Percentiles rank a stretch among this genome's conserved stretches.
Conservation (phyloP, 1,284 basidiomycete species). For the Stygiomarasmius scandens region DNA sequence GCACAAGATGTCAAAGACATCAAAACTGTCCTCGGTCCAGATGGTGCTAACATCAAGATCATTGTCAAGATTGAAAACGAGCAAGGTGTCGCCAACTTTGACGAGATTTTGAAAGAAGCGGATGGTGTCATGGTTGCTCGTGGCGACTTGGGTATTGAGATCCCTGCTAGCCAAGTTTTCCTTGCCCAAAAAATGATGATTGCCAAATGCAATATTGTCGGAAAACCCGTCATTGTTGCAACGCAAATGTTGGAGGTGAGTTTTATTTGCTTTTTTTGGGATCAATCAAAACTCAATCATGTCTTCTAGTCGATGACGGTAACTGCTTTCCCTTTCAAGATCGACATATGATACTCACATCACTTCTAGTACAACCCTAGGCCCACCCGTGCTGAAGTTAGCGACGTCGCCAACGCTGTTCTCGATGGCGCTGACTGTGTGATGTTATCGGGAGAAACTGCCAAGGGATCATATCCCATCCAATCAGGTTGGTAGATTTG, state of each 20-base stretch:
- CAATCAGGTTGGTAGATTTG: conserved; percentile 66
- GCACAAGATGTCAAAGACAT: conserved; percentile 93
- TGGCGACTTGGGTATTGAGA: conserved; percentile 97
- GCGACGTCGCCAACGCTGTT: conserved; percentile 97
- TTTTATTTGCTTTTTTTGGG: conserved; percentile 14
- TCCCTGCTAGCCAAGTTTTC: conserved; percentile 97
- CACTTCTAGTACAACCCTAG: conserved; percentile 86
- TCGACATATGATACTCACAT: conserved; percentile 18
- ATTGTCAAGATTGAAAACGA: conserved; percentile 99
- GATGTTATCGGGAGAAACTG: conserved; percentile 98
- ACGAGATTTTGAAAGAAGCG: conserved; percentile 90
- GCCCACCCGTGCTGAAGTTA: conserved; percentile 95
- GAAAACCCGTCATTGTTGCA: conserved; percentile 98
- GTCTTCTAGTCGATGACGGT: conserved; percentile 87
- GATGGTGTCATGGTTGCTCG: conserved; percentile 99
- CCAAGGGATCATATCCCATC: conserved; percentile 93
- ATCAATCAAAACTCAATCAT: conserved; percentile 17
- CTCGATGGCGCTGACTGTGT: conserved; percentile 97
- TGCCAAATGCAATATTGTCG: conserved; percentile 94
- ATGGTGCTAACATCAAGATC: conserved; percentile 94
- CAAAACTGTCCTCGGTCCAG: conserved; percentile 86
- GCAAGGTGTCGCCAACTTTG: conserved; percentile 96
- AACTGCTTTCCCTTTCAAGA: conserved; percentile 28
- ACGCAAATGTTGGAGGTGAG: conserved; percentile 98
- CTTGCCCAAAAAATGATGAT: conserved; percentile 99